Base-by-base conservation (phyloP, 352 stramenopile species). In the Globisporangium alternatum region DNA sequence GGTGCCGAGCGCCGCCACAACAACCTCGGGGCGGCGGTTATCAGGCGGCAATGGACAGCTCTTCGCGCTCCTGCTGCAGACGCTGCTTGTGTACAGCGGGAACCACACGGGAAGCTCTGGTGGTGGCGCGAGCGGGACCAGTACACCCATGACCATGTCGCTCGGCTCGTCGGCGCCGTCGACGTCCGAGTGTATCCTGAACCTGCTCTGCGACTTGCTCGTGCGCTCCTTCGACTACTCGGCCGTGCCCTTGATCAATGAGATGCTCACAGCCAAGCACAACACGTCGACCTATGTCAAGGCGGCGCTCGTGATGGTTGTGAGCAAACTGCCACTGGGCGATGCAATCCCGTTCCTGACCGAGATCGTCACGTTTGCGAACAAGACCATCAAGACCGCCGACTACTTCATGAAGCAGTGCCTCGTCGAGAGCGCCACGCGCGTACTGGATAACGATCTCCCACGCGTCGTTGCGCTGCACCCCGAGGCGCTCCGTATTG, bases 371-470 rank as follows among this genome's bases (percentile, higher is more conserved):
- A 67, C 69, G n/a, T 72, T 95, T 55, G 71, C 80, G 31, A 83
- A 74, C 60, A 86, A 85, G 51, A 75, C 71, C 52, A 66, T 90
- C 30, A 80, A 82, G 35, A 57, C 75, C 2, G 81, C 78, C 19
- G 88, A 96, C 65, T 90, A 88, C 51, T 95, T 89, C 64, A 72
- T 95, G 65, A 90, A 90, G 58, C 86, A 93, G 65, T 80, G 74
- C 43, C 69, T 96, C 8, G 60, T 96, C 17, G 82, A 91, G 57
- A 88, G 75, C 59, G 64, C 91, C 35, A 66, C 75, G n/a, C 75
- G 83, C 43, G 76, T 86, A 30, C 68, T 96, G 2, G 67, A 76
- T 43, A 68, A 66, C 33, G 77, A 81, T 30, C 71, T 72, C 0
- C 75, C 60, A 6, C 64, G 83, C 10, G 55, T 91, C 8, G 56